Conservation (phyloP, 75 land plant genomes). For the Larix kaempferi region DNA sequence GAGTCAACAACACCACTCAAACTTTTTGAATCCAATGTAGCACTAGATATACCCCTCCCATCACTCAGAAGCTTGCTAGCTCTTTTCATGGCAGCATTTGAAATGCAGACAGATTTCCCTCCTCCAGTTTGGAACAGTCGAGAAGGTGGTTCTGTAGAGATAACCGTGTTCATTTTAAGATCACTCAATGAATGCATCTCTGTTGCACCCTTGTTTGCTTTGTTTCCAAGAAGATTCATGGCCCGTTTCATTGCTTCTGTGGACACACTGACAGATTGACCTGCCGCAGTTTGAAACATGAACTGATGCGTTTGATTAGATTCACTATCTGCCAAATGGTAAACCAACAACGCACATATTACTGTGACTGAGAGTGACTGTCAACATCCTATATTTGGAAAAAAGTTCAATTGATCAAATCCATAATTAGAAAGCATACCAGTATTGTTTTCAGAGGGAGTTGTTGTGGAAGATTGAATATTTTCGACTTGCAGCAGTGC, state of each 20-base stretch:
- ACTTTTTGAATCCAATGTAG: not conserved
- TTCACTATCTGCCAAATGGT: not conserved
- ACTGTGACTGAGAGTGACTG: not conserved
- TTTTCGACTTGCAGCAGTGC: conserved; percentile 33
- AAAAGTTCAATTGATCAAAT: not conserved
- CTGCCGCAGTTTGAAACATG: not conserved
- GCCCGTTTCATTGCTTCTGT: conserved; percentile 3
- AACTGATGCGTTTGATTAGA: conserved; percentile 7
- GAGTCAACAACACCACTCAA: not conserved
- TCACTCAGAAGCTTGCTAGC: conserved; percentile 67
- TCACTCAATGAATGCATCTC: not conserved
- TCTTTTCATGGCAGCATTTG: conserved; percentile 51
- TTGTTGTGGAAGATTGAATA: conserved; percentile 9
- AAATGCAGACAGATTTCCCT: conserved; percentile 59
- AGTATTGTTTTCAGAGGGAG: not conserved
- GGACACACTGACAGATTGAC: not conserved
- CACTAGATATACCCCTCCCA: not conserved
- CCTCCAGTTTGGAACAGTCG: conserved; percentile 62
- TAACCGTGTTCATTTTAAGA: conserved; percentile 1
- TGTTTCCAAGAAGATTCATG: not conserved
- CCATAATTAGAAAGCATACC: not conserved
- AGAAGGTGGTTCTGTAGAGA: conserved; percentile 20
- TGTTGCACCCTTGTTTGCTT: not conserved
- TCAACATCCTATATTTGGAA: not conserved
- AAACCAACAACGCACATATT: not conserved